Base-by-base conservation (phyloP, 2,329 filamentous ascomycete species). In the Cladosporium colombiae region DNA sequence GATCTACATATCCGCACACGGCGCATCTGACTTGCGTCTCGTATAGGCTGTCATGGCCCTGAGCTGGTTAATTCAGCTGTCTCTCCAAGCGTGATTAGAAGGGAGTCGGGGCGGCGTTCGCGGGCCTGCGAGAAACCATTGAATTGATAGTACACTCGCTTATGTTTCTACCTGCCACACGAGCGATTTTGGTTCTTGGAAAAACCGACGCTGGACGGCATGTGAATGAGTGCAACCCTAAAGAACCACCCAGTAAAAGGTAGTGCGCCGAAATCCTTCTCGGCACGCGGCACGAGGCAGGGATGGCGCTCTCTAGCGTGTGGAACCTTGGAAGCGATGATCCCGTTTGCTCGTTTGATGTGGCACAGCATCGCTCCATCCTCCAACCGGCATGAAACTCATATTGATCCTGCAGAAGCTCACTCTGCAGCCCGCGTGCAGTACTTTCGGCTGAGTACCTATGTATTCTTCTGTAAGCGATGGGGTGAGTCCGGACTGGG, bases 251-350 rank as follows among this genome's bases (percentile, higher is more conserved):
- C 40, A 31, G 5, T 33, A 55, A 27, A 4, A 55, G 52, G 52
- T 55, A 55, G 52, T 55, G 52, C 52, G n/a, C 52, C 52, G 52
- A 55, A 52, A 55, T 55, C 52, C 52, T 55, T 21, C 27, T 31
- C 52, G 52, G 52, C 23, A 21, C 27, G 50, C 37, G 37, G 35
- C 23, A 53, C 27, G 50, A 16, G 37, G 40, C n/a, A 46, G 40
- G 27, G 52, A 29, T 55, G 52, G 52, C 31, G 52, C 52, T 13
- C 2, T 14, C 52, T 55, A 55, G 52, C 52, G 52, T n/a, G 29
- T 55, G 18, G 52, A 31, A 33, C 16, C 52, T 18, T 55, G 18
- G 52, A 31, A 33, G 27, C 52, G 52, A 21, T 31, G 52, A 55
- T 55, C 29, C 40, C 52, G 52, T n/a, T 29, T 29, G 27, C 33